Conservation (phyloP, 1,284 basidiomycete genomes). For the Cryptococcus floricola region DNA sequence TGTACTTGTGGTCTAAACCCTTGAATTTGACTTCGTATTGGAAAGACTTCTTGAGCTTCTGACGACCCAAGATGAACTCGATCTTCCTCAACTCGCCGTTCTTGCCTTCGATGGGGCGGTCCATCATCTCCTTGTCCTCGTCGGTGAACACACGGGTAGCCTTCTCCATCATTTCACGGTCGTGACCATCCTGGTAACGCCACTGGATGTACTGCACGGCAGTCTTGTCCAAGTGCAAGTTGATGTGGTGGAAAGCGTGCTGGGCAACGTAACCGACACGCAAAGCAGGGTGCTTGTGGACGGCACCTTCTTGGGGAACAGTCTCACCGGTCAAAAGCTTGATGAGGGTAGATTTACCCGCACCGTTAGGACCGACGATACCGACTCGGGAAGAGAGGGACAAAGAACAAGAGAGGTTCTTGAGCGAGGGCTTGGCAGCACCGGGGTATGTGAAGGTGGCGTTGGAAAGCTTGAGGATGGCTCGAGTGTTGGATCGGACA, state of each 20-base stretch:
- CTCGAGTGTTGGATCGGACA: conserved; percentile 91
- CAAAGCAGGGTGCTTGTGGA: conserved; percentile 93
- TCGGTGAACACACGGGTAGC: conserved; percentile 82
- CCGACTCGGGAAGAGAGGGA: conserved; percentile 88
- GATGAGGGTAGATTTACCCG: conserved; percentile 94
- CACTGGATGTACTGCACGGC: conserved; percentile 96
- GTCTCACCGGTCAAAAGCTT: conserved; percentile 97
- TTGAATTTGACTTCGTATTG: conserved; percentile 98
- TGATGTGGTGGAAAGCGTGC: conserved; percentile 94
- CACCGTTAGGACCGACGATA: conserved; percentile 86
- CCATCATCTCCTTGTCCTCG: conserved; percentile 77
- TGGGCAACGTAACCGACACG: conserved; percentile 98
- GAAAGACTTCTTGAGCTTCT: conserved; percentile 94
- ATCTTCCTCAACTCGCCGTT: conserved; percentile 89
- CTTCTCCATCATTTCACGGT: conserved; percentile 93
- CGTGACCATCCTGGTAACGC: conserved; percentile 98
- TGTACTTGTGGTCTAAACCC: conserved; percentile 83
- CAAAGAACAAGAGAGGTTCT: conserved; percentile 86
- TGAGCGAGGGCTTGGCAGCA: conserved; percentile 72
- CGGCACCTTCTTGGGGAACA: conserved; percentile 83
- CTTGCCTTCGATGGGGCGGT: conserved; percentile 85
- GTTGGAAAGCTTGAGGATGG: conserved; percentile 88
- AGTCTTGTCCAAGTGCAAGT: conserved; percentile 89
- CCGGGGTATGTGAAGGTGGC: conserved; percentile 97
- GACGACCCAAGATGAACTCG: conserved; percentile 82